Evolutionary conservation across 495 filamentous ascomycete genomes (phyloP).

Genomic region (Aeminium ludgeri): DNA sequence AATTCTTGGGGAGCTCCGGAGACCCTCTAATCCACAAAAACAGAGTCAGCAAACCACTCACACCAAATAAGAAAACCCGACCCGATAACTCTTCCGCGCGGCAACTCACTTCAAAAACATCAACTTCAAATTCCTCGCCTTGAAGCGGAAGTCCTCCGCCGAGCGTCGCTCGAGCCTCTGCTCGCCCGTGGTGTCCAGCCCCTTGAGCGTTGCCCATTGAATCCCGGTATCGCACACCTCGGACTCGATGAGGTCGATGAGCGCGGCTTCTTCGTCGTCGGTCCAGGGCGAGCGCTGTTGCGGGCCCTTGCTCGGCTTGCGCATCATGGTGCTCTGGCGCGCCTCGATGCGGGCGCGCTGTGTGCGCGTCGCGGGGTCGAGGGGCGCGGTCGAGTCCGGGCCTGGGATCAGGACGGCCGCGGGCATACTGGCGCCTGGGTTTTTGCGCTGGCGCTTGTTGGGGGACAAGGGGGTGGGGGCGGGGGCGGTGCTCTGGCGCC

Average conservation of each 20-base stretch:
- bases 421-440: constrained; percentile 11
- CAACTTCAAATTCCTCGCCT: constrained; percentile 16
- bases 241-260: constrained; percentile 36
- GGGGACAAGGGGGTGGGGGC: neutral
- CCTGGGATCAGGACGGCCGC: neutral
- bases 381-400: neutral
- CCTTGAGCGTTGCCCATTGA: constrained; percentile 38
- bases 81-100: neutral
- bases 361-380: neutral
- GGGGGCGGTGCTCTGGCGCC: neutral
- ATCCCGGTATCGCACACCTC: constrained; percentile 29
- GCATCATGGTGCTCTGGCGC: constrained; percentile 7
- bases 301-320: constrained; percentile 7
- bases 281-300: constrained; percentile 35
- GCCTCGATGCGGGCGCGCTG: constrained; percentile 16
- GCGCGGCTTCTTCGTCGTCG: constrained; percentile 28
- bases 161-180: neutral
- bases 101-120: constrained; percentile 7
- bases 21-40: constrained; percentile 2
- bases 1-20: constrained; percentile 6
- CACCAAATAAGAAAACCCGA: neutral
- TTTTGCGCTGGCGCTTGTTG: constrained; percentile 11
- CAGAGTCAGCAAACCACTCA: neutral
- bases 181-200: neutral
- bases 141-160: constrained; percentile 14